A percentile compares a stretch with the other conserved stretches of the same genome.
Evolutionary conservation across 2,329 filamentous ascomycete species (phyloP).

Genomic region (Hymenoscyphus linearis): DNA sequence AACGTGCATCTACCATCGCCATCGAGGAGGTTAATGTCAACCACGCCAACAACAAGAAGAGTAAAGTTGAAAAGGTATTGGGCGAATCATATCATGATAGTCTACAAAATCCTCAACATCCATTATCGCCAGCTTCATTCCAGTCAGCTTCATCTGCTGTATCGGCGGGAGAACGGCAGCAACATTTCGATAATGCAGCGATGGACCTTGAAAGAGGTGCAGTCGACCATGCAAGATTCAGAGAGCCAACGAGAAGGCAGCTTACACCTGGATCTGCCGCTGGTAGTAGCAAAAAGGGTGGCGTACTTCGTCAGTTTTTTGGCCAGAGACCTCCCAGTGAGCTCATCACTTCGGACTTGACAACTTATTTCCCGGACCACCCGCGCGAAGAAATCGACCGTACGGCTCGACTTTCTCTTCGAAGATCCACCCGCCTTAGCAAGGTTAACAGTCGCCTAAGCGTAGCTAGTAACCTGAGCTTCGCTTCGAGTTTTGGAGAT

Average conservation of each 20-base stretch:
- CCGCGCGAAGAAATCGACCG: slow-evolving; percentile 91
- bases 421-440: slow-evolving; percentile 84
- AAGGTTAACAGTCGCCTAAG: slow-evolving; percentile 89
- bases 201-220: slow-evolving; percentile 44
- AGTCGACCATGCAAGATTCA: slow-evolving; percentile 30
- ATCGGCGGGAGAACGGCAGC: slow-evolving; percentile 55
- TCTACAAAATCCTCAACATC: slow-evolving; percentile 62
- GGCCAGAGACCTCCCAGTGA: slow-evolving; percentile 91
- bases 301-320: slow-evolving; percentile 72
- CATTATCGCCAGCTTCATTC: slow-evolving; percentile 74
- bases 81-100: slow-evolving; percentile 79
- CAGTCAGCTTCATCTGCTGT: slow-evolving; percentile 35
- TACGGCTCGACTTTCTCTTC: slow-evolving; percentile 87
- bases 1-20: slow-evolving; percentile 82
- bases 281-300: slow-evolving; percentile 42
- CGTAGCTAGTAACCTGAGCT: slow-evolving; percentile 88
- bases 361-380: slow-evolving; percentile 95
- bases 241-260: slow-evolving; percentile 29
- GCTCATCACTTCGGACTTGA: slow-evolving; percentile 92
- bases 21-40: slow-evolving; percentile 77
- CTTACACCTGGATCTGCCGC: not conserved
- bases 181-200: slow-evolving; percentile 57
- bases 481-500: slow-evolving; percentile 86
- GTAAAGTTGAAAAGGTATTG: slow-evolving; percentile 84
- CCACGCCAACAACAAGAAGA: slow-evolving; percentile 54